Evolutionary conservation across 2,329 filamentous ascomycete species (phyloP), one percentile per base, ranked within the genome.

Genomic region (Colletotrichum abscissum): DNA sequence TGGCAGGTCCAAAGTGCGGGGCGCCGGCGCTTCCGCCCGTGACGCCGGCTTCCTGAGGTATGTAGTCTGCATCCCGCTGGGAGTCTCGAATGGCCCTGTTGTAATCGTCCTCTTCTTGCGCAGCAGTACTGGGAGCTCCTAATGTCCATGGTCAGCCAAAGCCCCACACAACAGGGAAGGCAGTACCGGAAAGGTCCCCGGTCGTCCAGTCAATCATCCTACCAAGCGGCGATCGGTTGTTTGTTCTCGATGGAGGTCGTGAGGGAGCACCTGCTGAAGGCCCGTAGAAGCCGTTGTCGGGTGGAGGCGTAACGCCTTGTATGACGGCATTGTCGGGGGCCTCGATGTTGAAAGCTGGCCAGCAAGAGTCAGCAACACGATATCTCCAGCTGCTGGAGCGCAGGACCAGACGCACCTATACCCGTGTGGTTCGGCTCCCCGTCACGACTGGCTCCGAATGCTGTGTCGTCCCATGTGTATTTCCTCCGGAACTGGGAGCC

Each of bases 1-100:
- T 91, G 5, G 91, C 90, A 0, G 90, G 91, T 1, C 90, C 90
- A 80, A 92, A 92, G 58, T 87, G 78, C 5, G 86, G 84, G n/a
- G 82, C 75, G 55, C 81, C 79, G 1, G 81, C 78, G 46, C 26
- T 24, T 19, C 83, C 83, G 28, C 84, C 82, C 46, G 84, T 84
- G 7, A 90, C 77, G 16, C 89, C 89, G 1, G 83, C 83, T 78
- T 91, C 88, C 75, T 91, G 89, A 5, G 82, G 83, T 38, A 80
- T 75, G 26, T 66, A 35, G n/a, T 73, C 72, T 30, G 68, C 72
- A 12, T 88, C 86, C 46, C 86, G 84, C 26, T 86, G 86, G 1
- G 90, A 92, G 75, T 87, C 87, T 68, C 86, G 86, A 42, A 92
- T 80, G 9, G 90, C 90, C 75, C 88, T 83, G 76, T 89, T 84